phyloP scores from a whole-genome alignment of 768 basidiomycete genomes.

The Pleurotus salmoneostramineus region DNA sequence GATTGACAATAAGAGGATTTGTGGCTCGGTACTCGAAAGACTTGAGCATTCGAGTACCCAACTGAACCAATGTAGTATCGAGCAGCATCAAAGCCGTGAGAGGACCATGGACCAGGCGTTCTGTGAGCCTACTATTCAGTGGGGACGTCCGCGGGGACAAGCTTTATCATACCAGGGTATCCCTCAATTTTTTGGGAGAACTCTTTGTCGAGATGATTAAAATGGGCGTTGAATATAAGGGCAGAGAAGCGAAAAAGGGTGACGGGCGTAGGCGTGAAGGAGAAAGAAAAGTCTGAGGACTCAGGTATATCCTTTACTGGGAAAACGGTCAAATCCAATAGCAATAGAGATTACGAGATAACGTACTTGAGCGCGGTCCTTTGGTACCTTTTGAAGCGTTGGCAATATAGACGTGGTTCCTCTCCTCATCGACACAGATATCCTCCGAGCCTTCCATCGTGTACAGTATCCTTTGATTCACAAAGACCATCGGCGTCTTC shows the following conservation, averaged over 20 bases:
- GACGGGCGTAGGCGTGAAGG: slow-evolving; percentile 60
- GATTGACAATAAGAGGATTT: slow-evolving; percentile 58
- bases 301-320: slow-evolving; percentile 50
- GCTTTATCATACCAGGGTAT: slow-evolving; percentile 50
- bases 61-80: slow-evolving; percentile 50
- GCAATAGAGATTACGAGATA: not conserved
- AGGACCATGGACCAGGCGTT: slow-evolving; percentile 81
- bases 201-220: slow-evolving; percentile 77
- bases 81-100: slow-evolving; percentile 76
- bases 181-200: slow-evolving; percentile 69
- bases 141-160: not conserved
- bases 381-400: slow-evolving; percentile 24
- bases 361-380: slow-evolving; percentile 40
- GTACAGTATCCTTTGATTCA: slow-evolving; percentile 59
- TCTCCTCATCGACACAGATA: slow-evolving; percentile 58
- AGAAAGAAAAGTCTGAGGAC: slow-evolving; percentile 54
- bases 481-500: slow-evolving; percentile 65
- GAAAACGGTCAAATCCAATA: not conserved
- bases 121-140: slow-evolving; percentile 24
- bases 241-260: slow-evolving; percentile 88
- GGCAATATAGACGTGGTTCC: slow-evolving; percentile 63
- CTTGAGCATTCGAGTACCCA: slow-evolving; percentile 38
- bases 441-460: slow-evolving; percentile 34
- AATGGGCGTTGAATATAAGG: slow-evolving; percentile 81
- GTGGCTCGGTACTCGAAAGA: slow-evolving; percentile 69